Conservation (phyloP, 768 basidiomycete genomes). For the Tulasnella sp. region DNA sequence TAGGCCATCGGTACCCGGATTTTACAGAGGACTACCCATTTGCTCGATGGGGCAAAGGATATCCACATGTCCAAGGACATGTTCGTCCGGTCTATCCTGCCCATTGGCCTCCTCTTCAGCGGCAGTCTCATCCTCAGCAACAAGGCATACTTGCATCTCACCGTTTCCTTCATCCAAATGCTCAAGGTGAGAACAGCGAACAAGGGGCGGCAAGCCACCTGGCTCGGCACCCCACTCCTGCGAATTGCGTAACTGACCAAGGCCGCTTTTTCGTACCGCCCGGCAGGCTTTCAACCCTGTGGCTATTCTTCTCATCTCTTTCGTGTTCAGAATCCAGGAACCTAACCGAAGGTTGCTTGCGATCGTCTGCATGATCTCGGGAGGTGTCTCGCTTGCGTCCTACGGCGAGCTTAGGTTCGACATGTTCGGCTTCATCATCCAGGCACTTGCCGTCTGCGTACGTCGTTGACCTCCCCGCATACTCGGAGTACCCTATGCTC, state of each 20-base stretch:
- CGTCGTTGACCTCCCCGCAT: constrained; percentile 43
- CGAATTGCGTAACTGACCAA: background rate
- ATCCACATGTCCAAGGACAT: constrained; percentile 77
- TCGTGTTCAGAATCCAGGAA: constrained; percentile 85
- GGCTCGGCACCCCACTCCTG: too few relatives aligned
- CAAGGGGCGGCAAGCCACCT: background rate
- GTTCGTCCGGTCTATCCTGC: constrained; percentile 84
- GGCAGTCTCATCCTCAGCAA: constrained; percentile 91
- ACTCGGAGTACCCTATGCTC: background rate
- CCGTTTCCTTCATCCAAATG: constrained; percentile 96
- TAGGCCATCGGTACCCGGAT: constrained; percentile 85
- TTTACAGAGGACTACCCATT: constrained; percentile 75
- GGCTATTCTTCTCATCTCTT: constrained; percentile 91
- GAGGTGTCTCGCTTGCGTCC: constrained; percentile 86
- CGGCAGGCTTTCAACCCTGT: constrained; percentile 85
- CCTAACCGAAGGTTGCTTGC: constrained; percentile 77
- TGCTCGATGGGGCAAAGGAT: constrained; percentile 78
- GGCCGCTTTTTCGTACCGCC: background rate
- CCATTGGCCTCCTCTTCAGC: constrained; percentile 92
- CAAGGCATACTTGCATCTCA: constrained; percentile 88
- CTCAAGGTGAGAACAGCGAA: constrained; percentile 63
- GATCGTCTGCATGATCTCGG: constrained; percentile 90
- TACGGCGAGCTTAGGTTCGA: constrained; percentile 88
- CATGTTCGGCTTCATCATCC: constrained; percentile 82
- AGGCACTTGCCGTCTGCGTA: constrained; percentile 83